Conservation (phyloP, 805 yeast species). For the Ogataea saltuana region DNA sequence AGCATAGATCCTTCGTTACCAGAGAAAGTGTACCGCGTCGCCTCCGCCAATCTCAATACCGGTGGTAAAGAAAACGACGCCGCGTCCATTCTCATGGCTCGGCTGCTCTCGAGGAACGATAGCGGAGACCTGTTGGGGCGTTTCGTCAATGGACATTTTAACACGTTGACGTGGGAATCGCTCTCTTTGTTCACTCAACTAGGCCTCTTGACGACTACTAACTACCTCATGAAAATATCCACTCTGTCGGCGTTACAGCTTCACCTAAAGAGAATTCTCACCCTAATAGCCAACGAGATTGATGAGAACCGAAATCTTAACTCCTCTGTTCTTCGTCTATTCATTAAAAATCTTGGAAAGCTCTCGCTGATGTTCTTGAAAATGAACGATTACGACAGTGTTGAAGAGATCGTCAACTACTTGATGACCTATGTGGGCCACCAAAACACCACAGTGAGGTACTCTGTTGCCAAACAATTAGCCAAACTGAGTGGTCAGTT, state of each 20-base stretch:
- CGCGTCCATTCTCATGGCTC: conserved; percentile 51
- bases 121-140: conserved; percentile 27
- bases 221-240: conserved; percentile 26
- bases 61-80: conserved; percentile 63
- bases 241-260: conserved; percentile 5
- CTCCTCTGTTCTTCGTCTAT: conserved; percentile 19
- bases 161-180: conserved; percentile 22
- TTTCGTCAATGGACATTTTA: conserved; percentile 26
- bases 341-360: conserved; percentile 42
- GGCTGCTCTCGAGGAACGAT: conserved; percentile 55
- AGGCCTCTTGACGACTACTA: conserved; percentile 25
- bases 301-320: conserved; percentile 5
- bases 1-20: conserved; percentile 38
- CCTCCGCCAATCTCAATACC: conserved; percentile 35
- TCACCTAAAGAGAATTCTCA: conserved; percentile 16
- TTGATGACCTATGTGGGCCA: conserved; percentile 46
- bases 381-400: conserved; percentile 34
- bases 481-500: conserved; percentile 45
- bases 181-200: conserved; percentile 16
- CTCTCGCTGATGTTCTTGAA: conserved; percentile 34
- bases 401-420: conserved; percentile 52
- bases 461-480: conserved; percentile 65
- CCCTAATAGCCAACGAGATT: conserved; percentile 22
- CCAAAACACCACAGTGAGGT: conserved; percentile 58
- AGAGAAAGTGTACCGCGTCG: conserved; percentile 38